A percentile compares a stretch with the other conserved stretches of the same genome.
These are phyloP conservation scores for Phytophthora tentaculata DNA, from an alignment of 352 stramenopile species.

Conservation along the genomic window DNA sequence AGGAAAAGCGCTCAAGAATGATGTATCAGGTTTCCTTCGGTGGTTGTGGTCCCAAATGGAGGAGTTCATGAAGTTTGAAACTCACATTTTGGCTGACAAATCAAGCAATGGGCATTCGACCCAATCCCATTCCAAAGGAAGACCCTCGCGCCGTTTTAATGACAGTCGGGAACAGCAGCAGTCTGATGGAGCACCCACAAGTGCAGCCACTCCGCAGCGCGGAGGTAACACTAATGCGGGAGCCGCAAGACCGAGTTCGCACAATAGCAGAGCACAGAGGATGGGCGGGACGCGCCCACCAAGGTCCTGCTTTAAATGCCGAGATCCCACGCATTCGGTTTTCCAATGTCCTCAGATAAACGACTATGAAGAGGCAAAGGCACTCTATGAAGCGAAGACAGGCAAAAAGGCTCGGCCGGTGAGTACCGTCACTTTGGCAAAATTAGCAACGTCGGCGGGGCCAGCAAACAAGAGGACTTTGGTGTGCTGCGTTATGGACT, in stretches of 20 bases:
- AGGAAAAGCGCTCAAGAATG: slow-evolving; percentile 6
- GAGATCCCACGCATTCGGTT: background rate
- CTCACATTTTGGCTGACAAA: background rate
- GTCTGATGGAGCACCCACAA: too few relatives aligned
- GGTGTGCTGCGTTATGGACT: slow-evolving; percentile 2
- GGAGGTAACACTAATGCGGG: too few relatives aligned
- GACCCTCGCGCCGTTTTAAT: too few relatives aligned
- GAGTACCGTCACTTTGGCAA: too few relatives aligned
- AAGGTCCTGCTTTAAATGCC: slow-evolving; percentile 1
- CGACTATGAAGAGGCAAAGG: background rate
- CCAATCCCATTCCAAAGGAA: too few relatives aligned
- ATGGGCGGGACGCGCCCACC: background rate
- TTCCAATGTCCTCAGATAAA: slow-evolving; percentile 2
- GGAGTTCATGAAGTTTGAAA: slow-evolving; percentile 23
- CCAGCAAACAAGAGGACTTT: background rate
- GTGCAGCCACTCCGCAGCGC: too few relatives aligned
- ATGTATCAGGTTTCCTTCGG: slow-evolving; percentile 10
- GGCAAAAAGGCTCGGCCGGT: background rate
- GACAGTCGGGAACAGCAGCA: too few relatives aligned
- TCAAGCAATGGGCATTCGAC: too few relatives aligned
- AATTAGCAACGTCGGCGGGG: background rate
- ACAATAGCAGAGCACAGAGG: background rate
- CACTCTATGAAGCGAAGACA: background rate
- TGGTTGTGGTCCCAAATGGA: slow-evolving; percentile 10
- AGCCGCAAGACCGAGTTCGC: background rate